phyloP scores from a whole-genome alignment of 345 rosid genomes.

The Microcos paniculata region DNA sequence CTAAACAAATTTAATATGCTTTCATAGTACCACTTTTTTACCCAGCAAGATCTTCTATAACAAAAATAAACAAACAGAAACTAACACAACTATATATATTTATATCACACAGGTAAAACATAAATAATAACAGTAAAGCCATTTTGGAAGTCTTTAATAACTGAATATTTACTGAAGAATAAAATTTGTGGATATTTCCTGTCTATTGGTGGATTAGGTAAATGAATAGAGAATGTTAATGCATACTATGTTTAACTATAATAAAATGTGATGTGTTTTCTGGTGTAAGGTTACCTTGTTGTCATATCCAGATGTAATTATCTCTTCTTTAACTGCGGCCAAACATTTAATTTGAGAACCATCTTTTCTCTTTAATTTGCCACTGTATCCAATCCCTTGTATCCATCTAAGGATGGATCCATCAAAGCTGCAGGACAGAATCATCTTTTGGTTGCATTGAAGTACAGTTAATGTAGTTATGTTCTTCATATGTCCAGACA shows the following conservation, averaged over 20 bases:
- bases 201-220: background rate
- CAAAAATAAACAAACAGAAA: background rate
- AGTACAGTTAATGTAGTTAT: slow-evolving; percentile 54
- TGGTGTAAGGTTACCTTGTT: slow-evolving; percentile 33
- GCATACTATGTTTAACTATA: background rate
- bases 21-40: background rate
- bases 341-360: slow-evolving; percentile 58
- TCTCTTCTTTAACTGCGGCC: slow-evolving; percentile 51
- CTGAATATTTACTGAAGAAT: background rate
- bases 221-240: background rate
- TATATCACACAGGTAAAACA: background rate
- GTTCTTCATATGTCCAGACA: slow-evolving; percentile 72
- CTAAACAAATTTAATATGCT: background rate
- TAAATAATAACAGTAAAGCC: background rate
- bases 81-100: background rate
- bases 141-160: background rate
- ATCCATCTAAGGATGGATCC: slow-evolving; percentile 68
- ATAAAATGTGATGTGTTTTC: background rate
- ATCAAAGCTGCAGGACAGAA: slow-evolving; percentile 72
- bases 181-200: background rate
- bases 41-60: background rate
- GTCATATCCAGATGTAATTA: slow-evolving; percentile 49
- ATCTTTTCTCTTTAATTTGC: slow-evolving; percentile 54
- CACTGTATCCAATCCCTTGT: slow-evolving; percentile 57
- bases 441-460: slow-evolving; percentile 41